Evolutionary conservation across 2,329 filamentous ascomycete species (phyloP), one percentile per base, ranked within the genome.

Genomic region (Cytospora schulzeri): DNA sequence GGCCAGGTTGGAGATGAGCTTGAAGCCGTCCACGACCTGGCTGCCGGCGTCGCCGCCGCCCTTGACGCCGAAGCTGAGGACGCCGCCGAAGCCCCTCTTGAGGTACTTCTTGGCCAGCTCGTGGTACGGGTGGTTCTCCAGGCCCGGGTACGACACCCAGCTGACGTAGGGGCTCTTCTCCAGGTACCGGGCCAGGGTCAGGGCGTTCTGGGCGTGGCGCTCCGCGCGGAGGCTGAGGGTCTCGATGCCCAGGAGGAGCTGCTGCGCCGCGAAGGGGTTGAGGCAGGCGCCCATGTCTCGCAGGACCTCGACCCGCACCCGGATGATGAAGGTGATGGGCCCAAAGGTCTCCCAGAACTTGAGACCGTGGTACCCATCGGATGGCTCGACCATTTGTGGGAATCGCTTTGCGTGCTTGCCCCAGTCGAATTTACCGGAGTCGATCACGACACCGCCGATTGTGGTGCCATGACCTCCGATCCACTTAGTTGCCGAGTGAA

Each of bases 291-390:
- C 94, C 1, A 97, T 78, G 74, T 99, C 94, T 66, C 95, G 90
- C 66, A 96, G 85, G 70, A 95, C 89, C 82, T 98, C 95, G 48
- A 97, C 92, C 57, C 94, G 89, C 33, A 92, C 88, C 60, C 92
- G 88, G 73, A 96, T 91, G 71, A 91, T 91, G 77, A 92, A 98
- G 31, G 91, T 86, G 70, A 93, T 85, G 62, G 87, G 76, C 41
- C 93, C 93, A 70, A 97, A 97, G 0, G 93, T 93, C 71, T 97
- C 93, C 85, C 88, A 96, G 84, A 97, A 97, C 76, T 92, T 94
- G 69, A 97, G 85, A 38, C 93, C 93, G 79, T 97, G 93, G 81
- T 96, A 97, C 62, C 93, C 93, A 64, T 91, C 90, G 0, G 90
- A 88, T 0, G 91, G 94, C 78, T 98, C 91, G 70, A 91, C 86